Conservation (phyloP, 176 grass and related monocot species). For the Paspalum notatum region DNA sequence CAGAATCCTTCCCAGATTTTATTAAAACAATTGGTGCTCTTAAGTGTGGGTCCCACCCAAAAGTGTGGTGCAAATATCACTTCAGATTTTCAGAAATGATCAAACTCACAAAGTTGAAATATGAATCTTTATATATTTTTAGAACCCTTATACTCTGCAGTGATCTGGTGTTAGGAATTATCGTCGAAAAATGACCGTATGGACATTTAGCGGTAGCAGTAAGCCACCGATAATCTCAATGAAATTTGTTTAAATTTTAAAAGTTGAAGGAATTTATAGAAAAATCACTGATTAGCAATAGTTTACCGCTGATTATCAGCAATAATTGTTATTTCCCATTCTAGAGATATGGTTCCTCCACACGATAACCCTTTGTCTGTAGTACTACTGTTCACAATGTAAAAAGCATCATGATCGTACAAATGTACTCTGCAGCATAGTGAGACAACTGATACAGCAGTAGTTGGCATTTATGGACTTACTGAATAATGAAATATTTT, state of each 20-base stretch:
- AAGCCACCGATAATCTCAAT: too few species aligned
- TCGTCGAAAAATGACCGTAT: too few species aligned
- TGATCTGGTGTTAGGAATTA: too few species aligned
- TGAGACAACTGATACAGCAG: conserved; percentile 5
- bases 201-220: too few species aligned
- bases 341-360: too few species aligned
- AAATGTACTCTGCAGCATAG: background rate
- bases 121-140: background rate
- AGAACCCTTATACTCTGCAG: background rate
- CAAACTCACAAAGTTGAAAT: background rate
- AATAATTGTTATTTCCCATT: too few species aligned
- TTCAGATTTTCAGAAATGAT: background rate
- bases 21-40: background rate
- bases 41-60: background rate
- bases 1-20: too few species aligned
- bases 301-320: too few species aligned
- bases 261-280: too few species aligned
- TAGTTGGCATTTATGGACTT: background rate
- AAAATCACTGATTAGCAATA: too few species aligned
- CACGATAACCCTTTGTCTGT: too few species aligned
- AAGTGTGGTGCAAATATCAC: background rate
- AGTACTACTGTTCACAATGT: conserved; percentile 1
- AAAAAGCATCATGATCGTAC: background rate
- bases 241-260: too few species aligned
- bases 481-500: background rate